These are phyloP conservation scores for Halenospora varia DNA, from an alignment of 495 filamentous ascomycete genomes.

Conservation along the genomic window DNA sequence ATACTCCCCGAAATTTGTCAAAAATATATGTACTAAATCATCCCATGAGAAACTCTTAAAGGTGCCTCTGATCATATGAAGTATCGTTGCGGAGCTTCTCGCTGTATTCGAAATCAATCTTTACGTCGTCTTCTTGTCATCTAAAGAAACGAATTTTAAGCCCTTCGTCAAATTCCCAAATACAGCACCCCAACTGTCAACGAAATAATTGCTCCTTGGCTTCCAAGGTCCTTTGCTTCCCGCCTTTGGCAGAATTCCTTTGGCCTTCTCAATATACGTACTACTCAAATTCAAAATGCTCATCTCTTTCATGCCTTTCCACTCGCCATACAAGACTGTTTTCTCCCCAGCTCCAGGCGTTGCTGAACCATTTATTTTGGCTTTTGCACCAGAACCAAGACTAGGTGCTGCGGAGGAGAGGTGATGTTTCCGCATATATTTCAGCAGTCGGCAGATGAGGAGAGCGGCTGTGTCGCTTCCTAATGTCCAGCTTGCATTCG, in stretches of 20 bases:
- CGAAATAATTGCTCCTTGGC: constrained; percentile 48
- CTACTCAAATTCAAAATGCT: constrained; percentile 31
- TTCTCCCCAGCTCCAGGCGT: not conserved
- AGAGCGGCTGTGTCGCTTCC: constrained; percentile 33
- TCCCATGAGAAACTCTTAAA: no score
- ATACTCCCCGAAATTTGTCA: no score
- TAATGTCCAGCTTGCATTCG: constrained; percentile 39
- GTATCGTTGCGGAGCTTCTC: no score
- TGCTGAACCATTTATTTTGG: not conserved
- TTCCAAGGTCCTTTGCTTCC: constrained; percentile 48
- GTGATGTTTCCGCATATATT: constrained; percentile 26
- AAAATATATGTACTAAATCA: no score
- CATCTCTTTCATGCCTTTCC: constrained; percentile 28
- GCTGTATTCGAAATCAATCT: no score
- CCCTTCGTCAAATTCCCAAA: constrained; percentile 38
- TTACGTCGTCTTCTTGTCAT: not conserved
- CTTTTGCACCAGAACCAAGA: not conserved
- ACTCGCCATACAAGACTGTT: constrained; percentile 35
- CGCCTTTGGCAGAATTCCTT: constrained; percentile 21
- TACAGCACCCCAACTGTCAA: constrained; percentile 46
- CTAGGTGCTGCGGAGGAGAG: constrained; percentile 15
- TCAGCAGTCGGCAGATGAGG: constrained; percentile 29
- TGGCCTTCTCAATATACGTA: constrained; percentile 28
- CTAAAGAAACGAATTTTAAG: constrained; percentile 9
- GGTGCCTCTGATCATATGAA: no score